Evolutionary conservation across 208 protist genomes (phyloP).

Genomic region (Dictyostelium gargantuum): DNA sequence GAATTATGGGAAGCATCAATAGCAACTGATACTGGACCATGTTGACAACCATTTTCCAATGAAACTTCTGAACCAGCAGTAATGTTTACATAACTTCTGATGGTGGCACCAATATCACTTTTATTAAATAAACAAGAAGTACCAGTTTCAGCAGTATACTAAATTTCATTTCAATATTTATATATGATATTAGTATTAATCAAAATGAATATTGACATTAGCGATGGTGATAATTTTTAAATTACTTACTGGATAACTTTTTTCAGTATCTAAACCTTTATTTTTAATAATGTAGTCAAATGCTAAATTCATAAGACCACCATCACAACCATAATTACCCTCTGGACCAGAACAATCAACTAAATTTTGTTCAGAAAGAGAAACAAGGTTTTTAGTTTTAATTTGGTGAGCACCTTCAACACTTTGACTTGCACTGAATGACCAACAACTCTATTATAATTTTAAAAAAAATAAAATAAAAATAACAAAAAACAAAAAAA

Average conservation of each 20-base stretch:
- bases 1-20: neutral
- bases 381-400: constrained; percentile 38
- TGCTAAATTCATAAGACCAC: constrained; percentile 74
- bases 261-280: neutral
- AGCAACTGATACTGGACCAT: constrained; percentile 53
- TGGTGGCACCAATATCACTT: constrained; percentile 19
- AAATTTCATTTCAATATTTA: too few relatives aligned
- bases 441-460: constrained; percentile 93
- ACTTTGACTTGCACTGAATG: constrained; percentile 91
- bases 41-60: constrained; percentile 64
- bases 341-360: constrained; percentile 62
- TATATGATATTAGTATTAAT: too few relatives aligned
- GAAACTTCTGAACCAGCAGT: neutral
- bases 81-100: neutral
- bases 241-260: neutral
- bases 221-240: too few relatives aligned
- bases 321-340: constrained; percentile 72
- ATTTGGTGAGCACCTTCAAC: constrained; percentile 35
- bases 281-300: constrained; percentile 70
- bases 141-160: neutral
- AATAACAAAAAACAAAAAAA: too few relatives aligned
- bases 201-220: too few relatives aligned
- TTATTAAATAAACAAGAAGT: neutral
- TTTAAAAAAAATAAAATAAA: neutral
- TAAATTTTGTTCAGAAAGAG: constrained; percentile 72